Conservation (phyloP, 306 rosid species). For the Castanea mollissima region DNA sequence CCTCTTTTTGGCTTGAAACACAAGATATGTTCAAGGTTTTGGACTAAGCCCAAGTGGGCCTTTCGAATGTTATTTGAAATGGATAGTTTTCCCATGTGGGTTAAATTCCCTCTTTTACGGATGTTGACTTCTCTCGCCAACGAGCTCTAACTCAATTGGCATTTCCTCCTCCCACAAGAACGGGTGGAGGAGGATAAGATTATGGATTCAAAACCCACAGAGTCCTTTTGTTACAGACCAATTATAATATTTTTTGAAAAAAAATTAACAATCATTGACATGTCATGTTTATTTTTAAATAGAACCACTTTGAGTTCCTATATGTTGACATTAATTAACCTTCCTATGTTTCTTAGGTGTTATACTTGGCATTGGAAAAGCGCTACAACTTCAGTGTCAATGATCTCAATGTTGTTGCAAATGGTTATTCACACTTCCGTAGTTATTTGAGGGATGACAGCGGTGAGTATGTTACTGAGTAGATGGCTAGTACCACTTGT, state of each 20-base stretch:
- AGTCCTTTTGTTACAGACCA: no score
- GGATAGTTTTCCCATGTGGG: background rate
- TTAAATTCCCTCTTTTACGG: background rate
- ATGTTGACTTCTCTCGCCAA: background rate
- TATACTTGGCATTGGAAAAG: slow-evolving; percentile 77
- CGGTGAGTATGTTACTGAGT: slow-evolving; percentile 36
- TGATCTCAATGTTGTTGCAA: slow-evolving; percentile 77
- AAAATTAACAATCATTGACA: background rate
- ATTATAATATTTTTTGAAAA: no score
- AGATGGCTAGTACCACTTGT: background rate
- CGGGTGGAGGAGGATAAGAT: no score
- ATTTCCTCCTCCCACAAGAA: no score
- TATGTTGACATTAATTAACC: background rate
- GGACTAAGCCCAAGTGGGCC: background rate
- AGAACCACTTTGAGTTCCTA: background rate
- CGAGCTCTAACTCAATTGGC: no score
- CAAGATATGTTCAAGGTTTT: background rate
- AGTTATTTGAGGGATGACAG: slow-evolving; percentile 52
- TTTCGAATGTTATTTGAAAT: background rate
- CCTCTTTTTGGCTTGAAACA: background rate
- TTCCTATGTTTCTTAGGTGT: slow-evolving; percentile 46
- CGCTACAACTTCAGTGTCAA: slow-evolving; percentile 84
- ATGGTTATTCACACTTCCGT: slow-evolving; percentile 75
- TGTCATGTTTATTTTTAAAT: background rate
- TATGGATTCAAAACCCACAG: no score